These are phyloP conservation scores for Zymoseptoria ardabiliae DNA, from an alignment of 2,329 filamentous ascomycete species.

Conservation along the genomic window DNA sequence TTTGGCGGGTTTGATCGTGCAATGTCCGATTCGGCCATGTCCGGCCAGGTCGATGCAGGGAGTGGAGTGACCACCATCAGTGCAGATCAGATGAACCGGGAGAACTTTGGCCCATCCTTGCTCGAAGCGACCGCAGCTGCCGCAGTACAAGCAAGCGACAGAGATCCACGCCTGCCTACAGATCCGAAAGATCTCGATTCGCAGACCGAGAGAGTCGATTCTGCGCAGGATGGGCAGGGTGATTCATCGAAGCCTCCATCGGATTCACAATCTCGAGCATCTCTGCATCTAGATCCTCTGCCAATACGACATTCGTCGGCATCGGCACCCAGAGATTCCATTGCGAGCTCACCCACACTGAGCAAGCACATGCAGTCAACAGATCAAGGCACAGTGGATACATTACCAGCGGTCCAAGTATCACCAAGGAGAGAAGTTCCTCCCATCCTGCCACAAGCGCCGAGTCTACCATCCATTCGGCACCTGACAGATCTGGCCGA, in stretches of 20 bases:
- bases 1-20: neutral
- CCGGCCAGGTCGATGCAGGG: neutral
- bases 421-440: slow-evolving; percentile 17
- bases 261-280: neutral
- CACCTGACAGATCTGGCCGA: slow-evolving; percentile 36
- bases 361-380: slow-evolving; percentile 14
- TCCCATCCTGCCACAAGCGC: neutral
- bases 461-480: slow-evolving; percentile 26
- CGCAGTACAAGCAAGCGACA: slow-evolving; percentile 11
- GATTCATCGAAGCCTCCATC: slow-evolving; percentile 11
- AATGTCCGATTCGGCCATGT: neutral
- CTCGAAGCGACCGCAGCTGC: slow-evolving; percentile 9
- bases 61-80: neutral
- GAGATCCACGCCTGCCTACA: neutral
- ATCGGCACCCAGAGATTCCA: slow-evolving; percentile 7
- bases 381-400: slow-evolving; percentile 14
- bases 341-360: slow-evolving; percentile 20
- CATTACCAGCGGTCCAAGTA: slow-evolving; percentile 21
- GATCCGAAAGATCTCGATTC: slow-evolving; percentile 5
- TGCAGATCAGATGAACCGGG: neutral
- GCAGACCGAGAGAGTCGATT: slow-evolving; percentile 13
- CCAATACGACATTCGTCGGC: neutral
- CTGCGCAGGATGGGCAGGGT: slow-evolving; percentile 14
- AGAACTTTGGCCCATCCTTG: neutral
- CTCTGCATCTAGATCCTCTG: slow-evolving; percentile 1